Base-by-base conservation (phyloP, 345 rosid genomes). In the rapeseed (Brassica napus) region DNA sequence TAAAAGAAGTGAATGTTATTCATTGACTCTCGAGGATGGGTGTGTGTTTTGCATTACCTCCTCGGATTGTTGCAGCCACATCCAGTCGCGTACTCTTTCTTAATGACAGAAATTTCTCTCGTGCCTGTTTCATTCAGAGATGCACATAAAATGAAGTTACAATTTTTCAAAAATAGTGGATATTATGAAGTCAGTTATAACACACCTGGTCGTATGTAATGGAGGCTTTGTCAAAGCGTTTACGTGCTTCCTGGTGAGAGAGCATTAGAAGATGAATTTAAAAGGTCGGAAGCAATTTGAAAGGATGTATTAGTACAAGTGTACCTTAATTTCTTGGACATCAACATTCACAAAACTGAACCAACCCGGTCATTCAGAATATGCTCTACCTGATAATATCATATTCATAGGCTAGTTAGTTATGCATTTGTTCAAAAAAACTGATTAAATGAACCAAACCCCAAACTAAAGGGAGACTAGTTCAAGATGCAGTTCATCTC, bases 161-260 rank as follows among this genome's bases (percentile, higher is more conserved):
- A 39, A 16, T 35, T 58, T 77, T 39, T 7, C 71, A 68, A 66
- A 34, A 32, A 71, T 2, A 70, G 23, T 4, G 30, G 58, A 24
- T 28, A 57, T 28, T 67, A 11, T 59, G 44, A 60, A 67, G 52
- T 66, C 69, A 62, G 42, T 68, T 39, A 37, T 37, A 49, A 79
- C 66, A 14, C 8, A 81, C 97, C 93, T 91, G 97, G 78, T 91
- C 93, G 75, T 89, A 89, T 68, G 76, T 52, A 75, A 87, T 69
- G 72, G 93, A 77, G 72, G 93, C 93, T 80, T 91, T 89, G 81
- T 91, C 97, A 83, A 91, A 91, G 77, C 88, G 85, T 79, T 91
- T 89, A 15, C 97, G 86, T 12, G 93, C 90, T 79, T 91, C 97
- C 97, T 89, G 83, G 49, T 52, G 57, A 12, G 68, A 66, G 34